Evolutionary conservation across 495 filamentous ascomycete species (phyloP).

Genomic region (Penicillium psychrofluorescens): DNA sequence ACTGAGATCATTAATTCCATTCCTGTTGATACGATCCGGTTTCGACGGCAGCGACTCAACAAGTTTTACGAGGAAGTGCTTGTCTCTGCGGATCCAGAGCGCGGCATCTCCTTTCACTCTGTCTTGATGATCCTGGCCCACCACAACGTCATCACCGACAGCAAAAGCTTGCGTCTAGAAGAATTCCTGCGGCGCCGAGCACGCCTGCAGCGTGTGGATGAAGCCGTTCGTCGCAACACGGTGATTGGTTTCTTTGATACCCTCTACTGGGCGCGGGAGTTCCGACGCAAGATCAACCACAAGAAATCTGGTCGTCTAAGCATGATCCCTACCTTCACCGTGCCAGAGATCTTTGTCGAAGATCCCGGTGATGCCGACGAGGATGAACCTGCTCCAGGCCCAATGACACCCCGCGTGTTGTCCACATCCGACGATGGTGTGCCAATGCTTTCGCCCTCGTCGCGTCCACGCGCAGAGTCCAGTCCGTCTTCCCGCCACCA

Average conservation of each 20-base stretch:
- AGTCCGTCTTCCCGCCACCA: constrained; percentile 14
- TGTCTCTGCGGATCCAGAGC: constrained; percentile 80
- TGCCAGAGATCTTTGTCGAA: constrained; percentile 89
- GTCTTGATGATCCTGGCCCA: constrained; percentile 97
- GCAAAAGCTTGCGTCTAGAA: constrained; percentile 86
- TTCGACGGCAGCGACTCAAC: constrained; percentile 71
- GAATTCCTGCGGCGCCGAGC: constrained; percentile 90
- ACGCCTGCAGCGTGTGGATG: constrained; percentile 89
- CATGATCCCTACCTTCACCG: constrained; percentile 67
- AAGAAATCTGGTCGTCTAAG: constrained; percentile 69
- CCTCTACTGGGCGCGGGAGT: constrained; percentile 78
- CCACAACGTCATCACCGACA: constrained; percentile 98
- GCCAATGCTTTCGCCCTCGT: constrained; percentile 33
- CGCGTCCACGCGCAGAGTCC: constrained; percentile 19
- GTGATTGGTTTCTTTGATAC: constrained; percentile 96
- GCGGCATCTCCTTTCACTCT: constrained; percentile 85
- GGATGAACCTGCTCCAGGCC: constrained; percentile 10
- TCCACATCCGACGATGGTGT: constrained; percentile 7
- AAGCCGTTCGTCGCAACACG: constrained; percentile 80
- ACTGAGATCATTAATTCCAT: constrained; percentile 69
- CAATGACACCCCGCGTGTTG: constrained; percentile 15
- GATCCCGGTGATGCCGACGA: constrained; percentile 39
- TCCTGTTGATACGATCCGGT: constrained; percentile 64
- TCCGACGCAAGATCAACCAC: constrained; percentile 61
- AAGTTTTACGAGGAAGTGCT: constrained; percentile 94